Conservation (phyloP, 306 rosid species). For the Heteromeles arbutifolia region DNA sequence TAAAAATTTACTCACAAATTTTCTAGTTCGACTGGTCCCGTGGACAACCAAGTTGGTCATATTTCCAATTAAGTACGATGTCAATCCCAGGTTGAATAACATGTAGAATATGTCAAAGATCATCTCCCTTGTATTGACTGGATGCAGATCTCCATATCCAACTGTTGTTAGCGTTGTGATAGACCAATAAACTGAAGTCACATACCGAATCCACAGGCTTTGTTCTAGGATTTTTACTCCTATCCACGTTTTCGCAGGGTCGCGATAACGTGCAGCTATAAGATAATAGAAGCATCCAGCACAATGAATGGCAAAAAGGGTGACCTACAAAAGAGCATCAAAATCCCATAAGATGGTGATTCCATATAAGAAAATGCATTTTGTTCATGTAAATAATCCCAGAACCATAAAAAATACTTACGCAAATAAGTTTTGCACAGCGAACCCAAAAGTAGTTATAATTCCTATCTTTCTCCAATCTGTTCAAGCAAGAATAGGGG, state of each 20-base stretch:
- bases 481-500: slow-evolving; percentile 16
- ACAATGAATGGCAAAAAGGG: slow-evolving; percentile 76
- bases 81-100: slow-evolving; percentile 87
- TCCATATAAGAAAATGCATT: not conserved
- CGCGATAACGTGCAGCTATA: slow-evolving; percentile 64
- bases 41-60: slow-evolving; percentile 97
- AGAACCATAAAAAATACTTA: slow-evolving; percentile 28
- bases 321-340: slow-evolving; percentile 50
- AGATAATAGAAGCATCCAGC: slow-evolving; percentile 89
- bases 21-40: slow-evolving; percentile 80
- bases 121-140: slow-evolving; percentile 85
- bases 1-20: slow-evolving; percentile 56
- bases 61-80: slow-evolving; percentile 90
- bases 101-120: slow-evolving; percentile 73
- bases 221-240: slow-evolving; percentile 38
- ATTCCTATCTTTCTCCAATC: slow-evolving; percentile 88
- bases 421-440: slow-evolving; percentile 79
- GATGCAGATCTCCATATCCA: slow-evolving; percentile 91
- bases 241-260: slow-evolving; percentile 72
- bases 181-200: slow-evolving; percentile 83
- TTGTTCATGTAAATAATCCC: not conserved
- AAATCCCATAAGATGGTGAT: slow-evolving; percentile 13
- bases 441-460: slow-evolving; percentile 89
- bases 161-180: slow-evolving; percentile 87
- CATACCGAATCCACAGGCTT: slow-evolving; percentile 66